Evolutionary conservation across 1,139 yeast genomes (phyloP), one percentile per base, ranked within the genome.

Genomic region (Kurtzmaniella quercitrusa): DNA sequence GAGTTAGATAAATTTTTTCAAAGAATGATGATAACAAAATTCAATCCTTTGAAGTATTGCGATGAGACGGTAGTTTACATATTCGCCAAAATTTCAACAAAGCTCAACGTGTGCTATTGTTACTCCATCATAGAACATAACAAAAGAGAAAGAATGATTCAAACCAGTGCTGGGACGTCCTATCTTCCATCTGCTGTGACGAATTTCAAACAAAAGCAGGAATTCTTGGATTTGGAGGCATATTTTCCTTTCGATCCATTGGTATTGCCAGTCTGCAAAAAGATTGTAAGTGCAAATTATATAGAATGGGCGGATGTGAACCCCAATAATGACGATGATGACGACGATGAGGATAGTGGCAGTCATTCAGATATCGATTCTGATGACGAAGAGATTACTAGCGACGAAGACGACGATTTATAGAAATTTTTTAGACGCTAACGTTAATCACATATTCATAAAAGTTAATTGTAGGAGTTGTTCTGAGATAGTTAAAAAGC

Each of bases 211-310:
- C 76, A 66, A 48, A 78, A 78, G 55, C 93, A 86, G 58, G 96
- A 89, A 56, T 88, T 88, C 58, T 77, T 87, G 51, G 95, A 88
- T 58, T 68, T 89, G 43, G 96, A 89, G 59, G 91, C 94, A 12
- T 93, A 88, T 60, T 93, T 93, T 64, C 98, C 98, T 11, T 93
- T 88, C 60, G 98, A 93, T 66, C 98, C 98, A 1, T 66, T 93
- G 50, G 80, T 86, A 41, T 73, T 93, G 49, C 86, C 84, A 38
- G 64, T 63, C 18, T 76, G 88, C 44, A 80, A 81, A 52, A 64
- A 63, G 33, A 47, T 65, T 19, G 68, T 82, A 33, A 65, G 84
- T 47, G 66, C 71, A 23, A 76, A 71, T 33, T 88, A 84, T 58
- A 80, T 89, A 22, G 95, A 89, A 55, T 93, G 98, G 98, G 57